Evolutionary conservation across 2,329 filamentous ascomycete species (phyloP).

Genomic region (Colletotrichum sp.): DNA sequence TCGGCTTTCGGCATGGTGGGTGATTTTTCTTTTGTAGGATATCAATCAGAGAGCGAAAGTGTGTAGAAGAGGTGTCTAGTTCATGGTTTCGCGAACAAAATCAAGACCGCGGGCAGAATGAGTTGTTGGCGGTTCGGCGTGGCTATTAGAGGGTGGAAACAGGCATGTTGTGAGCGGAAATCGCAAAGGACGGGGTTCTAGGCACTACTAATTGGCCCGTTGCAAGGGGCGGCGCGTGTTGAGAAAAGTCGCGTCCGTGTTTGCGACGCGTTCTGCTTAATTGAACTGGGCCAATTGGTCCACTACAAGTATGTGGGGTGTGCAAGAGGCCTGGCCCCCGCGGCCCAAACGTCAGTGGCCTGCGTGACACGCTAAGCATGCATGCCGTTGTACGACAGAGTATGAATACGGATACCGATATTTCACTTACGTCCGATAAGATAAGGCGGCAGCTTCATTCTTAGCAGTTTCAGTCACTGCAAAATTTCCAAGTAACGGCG

Average conservation of each 20-base stretch:
- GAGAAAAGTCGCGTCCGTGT: slow-evolving; percentile 12
- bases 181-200: not conserved
- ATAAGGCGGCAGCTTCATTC: not conserved
- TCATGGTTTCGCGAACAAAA: not conserved
- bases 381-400: not conserved
- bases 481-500: not conserved
- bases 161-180: not conserved
- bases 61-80: not conserved
- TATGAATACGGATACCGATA: not conserved
- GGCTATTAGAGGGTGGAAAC: not conserved
- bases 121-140: not conserved
- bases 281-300: slow-evolving; percentile 5
- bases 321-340: not conserved
- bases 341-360: not conserved
- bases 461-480: not conserved
- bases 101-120: not conserved
- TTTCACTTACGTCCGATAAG: not conserved
- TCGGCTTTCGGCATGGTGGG: slow-evolving; percentile 46
- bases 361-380: not conserved
- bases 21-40: not conserved
- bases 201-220: slow-evolving; percentile 8
- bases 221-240: slow-evolving; percentile 10
- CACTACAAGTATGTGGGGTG: not conserved
- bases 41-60: not conserved
- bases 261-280: slow-evolving; percentile 20